phyloP scores from a whole-genome alignment of 805 yeast species.

The Wickerhamomyces chambardii region DNA sequence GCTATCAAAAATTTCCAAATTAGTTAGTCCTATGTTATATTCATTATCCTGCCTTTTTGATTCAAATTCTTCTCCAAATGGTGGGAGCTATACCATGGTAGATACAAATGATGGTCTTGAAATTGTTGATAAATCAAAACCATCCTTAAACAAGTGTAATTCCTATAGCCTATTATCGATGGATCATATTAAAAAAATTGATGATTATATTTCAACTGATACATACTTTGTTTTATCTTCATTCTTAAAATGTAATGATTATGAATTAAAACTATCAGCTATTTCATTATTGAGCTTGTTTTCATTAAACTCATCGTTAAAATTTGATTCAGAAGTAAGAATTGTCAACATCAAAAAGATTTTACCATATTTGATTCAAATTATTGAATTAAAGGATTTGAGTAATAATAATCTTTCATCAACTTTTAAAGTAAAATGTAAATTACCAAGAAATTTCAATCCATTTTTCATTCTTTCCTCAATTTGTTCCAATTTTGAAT shows the following conservation, averaged over 20 bases:
- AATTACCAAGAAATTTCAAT: slow-evolving; percentile 13
- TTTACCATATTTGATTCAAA: slow-evolving; percentile 14
- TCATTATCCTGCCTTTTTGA: slow-evolving; percentile 12
- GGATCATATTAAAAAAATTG: slow-evolving; percentile 8
- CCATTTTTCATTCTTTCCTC: slow-evolving; percentile 25
- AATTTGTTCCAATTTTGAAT: slow-evolving; percentile 23
- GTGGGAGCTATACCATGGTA: too few species aligned
- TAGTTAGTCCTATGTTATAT: slow-evolving; percentile 12
- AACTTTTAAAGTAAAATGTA: slow-evolving; percentile 8
- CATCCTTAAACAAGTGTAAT: too few species aligned
- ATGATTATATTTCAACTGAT: slow-evolving; percentile 6
- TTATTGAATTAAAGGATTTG: slow-evolving; percentile 6
- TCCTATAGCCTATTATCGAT: too few species aligned
- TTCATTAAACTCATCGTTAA: slow-evolving; percentile 9
- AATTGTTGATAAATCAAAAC: not conserved
- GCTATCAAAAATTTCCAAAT: slow-evolving; percentile 6
- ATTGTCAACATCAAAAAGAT: slow-evolving; percentile 9
- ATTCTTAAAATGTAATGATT: slow-evolving; percentile 11
- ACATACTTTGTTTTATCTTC: slow-evolving; percentile 13
- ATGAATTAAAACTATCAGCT: slow-evolving; percentile 13
- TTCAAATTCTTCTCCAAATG: too few species aligned
- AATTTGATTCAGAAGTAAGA: slow-evolving; percentile 1
- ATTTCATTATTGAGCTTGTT: slow-evolving; percentile 11
- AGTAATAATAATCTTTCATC: not conserved
- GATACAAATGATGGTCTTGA: too few species aligned